Conservation (phyloP, 495 filamentous ascomycete species). For the Penicillium cataractarum region DNA sequence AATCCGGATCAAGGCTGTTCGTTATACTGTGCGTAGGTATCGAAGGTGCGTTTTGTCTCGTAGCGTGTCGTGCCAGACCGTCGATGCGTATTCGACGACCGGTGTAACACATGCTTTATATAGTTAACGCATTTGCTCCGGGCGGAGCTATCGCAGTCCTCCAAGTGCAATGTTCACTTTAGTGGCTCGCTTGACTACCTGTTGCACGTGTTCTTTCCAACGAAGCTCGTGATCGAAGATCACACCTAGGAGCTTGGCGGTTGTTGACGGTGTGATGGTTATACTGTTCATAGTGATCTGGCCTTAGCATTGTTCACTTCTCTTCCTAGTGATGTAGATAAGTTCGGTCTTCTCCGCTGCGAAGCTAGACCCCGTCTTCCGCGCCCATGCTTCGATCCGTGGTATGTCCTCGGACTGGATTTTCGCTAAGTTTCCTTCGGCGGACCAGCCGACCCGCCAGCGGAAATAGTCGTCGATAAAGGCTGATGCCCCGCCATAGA, state of each 20-base stretch:
- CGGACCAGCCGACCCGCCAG: conserved; percentile 20
- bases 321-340: conserved; percentile 28
- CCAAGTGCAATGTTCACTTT: neutral
- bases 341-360: conserved; percentile 31
- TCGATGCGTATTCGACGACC: conserved; percentile 10
- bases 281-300: conserved; percentile 1
- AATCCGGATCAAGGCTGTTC: neutral
- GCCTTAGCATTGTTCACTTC: conserved; percentile 3
- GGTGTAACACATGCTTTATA: conserved; percentile 5
- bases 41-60: conserved; percentile 14
- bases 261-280: conserved; percentile 3
- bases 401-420: conserved; percentile 22
- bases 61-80: conserved; percentile 16
- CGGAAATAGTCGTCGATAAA: conserved; percentile 34
- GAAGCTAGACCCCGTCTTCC: conserved; percentile 21
- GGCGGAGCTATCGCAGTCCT: conserved; percentile 7
- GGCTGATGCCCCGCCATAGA: conserved; percentile 25
- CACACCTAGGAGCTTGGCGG: conserved; percentile 3
- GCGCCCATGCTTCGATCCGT: conserved; percentile 22
- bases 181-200: conserved; percentile 5
- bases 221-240: conserved; percentile 5
- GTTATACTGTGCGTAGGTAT: conserved; percentile 8
- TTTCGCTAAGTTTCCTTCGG: conserved; percentile 25
- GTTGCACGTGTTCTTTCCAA: neutral
- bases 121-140: conserved; percentile 10